Conservation (phyloP, 768 basidiomycete species). For the Mycena metata region DNA sequence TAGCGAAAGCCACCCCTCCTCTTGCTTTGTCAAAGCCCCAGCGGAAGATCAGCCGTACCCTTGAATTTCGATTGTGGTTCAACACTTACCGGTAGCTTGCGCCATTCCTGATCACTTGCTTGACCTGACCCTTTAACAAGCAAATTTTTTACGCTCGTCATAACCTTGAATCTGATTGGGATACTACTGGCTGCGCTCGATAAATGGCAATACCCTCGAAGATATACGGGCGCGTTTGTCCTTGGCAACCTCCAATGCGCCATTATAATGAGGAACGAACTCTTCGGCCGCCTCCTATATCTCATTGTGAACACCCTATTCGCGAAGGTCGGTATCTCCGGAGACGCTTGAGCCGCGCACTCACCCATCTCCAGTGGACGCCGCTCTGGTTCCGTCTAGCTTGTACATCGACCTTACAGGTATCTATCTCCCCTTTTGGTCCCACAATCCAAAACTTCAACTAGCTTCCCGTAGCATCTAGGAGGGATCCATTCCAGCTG, state of each 20-base stretch:
- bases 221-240: conserved; percentile 78
- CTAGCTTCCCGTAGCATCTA: conserved; percentile 65
- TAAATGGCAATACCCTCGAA: conserved; percentile 76
- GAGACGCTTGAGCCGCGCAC: neutral
- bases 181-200: conserved; percentile 72
- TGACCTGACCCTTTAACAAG: conserved; percentile 49
- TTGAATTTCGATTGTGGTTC: conserved; percentile 79
- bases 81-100: conserved; percentile 77
- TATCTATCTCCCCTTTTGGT: neutral
- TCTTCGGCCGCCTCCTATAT: conserved; percentile 85
- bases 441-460: neutral
- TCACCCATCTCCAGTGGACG: conserved; percentile 54
- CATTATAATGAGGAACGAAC: conserved; percentile 84
- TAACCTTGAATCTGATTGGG: conserved; percentile 71
- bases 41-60: conserved; percentile 65
- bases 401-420: conserved; percentile 74
- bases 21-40: conserved; percentile 43
- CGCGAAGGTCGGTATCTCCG: conserved; percentile 68
- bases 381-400: conserved; percentile 74
- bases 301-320: conserved; percentile 79
- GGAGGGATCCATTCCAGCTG: conserved; percentile 91
- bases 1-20: conserved; percentile 20
- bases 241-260: conserved; percentile 81
- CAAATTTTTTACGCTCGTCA: conserved; percentile 78
- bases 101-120: neutral